A percentile compares a stretch with the other conserved stretches of the same genome.
Conservation (phyloP, 202 grass and related monocot genomes). For the Panicum virgatum region DNA sequence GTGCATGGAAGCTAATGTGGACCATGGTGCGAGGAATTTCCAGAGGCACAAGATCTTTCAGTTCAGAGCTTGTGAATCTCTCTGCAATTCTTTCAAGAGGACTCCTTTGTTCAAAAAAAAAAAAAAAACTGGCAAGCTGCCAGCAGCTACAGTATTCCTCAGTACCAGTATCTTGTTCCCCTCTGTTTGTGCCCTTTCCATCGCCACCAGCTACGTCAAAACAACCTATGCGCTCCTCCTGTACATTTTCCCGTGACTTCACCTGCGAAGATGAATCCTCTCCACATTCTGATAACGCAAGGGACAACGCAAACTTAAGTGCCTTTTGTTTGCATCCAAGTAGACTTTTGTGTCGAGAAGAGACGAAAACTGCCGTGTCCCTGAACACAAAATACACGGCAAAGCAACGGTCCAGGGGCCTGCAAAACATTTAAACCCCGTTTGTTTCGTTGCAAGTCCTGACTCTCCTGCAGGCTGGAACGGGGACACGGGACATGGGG, state of each 20-base stretch:
- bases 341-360: background rate
- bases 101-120: too few relatives aligned
- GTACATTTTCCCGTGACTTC: background rate
- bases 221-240: background rate
- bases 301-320: background rate
- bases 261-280: background rate
- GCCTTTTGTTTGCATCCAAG: conserved; percentile 10
- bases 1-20: background rate
- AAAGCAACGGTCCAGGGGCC: conserved; percentile 16
- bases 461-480: conserved; percentile 14
- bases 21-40: conserved; percentile 42
- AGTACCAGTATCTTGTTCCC: background rate
- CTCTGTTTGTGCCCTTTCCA: background rate
- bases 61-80: conserved; percentile 30
- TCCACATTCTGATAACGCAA: background rate
- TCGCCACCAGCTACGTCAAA: background rate
- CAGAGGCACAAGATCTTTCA: conserved; percentile 25
- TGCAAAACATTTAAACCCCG: background rate
- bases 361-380: background rate
- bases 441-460: conserved; percentile 15
- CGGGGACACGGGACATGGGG: conserved; percentile 7
- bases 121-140: background rate
- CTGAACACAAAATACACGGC: background rate
- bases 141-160: background rate
- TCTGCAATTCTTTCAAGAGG: background rate